Percentiles rank a stretch among this genome's conserved stretches.
Evolutionary conservation across 179 eudicot species (phyloP).

Genomic region (Amaranthus tricolor): DNA sequence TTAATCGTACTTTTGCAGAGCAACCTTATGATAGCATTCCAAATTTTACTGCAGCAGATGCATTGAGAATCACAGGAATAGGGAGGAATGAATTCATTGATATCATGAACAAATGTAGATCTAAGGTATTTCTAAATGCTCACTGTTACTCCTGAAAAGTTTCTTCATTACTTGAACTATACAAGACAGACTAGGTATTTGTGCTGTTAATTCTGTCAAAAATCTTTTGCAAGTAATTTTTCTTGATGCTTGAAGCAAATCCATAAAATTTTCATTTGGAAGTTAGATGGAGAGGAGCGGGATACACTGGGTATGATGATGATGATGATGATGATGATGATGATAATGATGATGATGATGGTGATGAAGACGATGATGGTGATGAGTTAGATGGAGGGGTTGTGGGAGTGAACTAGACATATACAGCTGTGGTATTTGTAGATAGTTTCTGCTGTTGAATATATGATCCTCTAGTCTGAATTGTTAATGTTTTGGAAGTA

Average conservation of each 20-base stretch:
- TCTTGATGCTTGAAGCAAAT: not conserved
- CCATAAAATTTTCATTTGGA: not conserved
- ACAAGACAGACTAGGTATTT: not conserved
- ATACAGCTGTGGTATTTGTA: too few relatives aligned
- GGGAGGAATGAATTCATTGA: conserved; percentile 99
- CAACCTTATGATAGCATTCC: conserved; percentile 99
- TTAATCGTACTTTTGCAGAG: conserved; percentile 48
- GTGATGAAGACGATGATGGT: too few relatives aligned
- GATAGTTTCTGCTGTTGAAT: too few relatives aligned
- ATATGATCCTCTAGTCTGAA: too few relatives aligned
- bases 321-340: too few relatives aligned
- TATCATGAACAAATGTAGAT: conserved; percentile 98
- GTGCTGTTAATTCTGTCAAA: conserved; percentile 1
- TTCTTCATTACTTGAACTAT: not conserved
- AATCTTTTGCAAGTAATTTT: not conserved
- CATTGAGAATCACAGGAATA: conserved; percentile 83
- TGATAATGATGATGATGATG: too few relatives aligned
- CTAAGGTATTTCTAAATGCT: conserved; percentile 61
- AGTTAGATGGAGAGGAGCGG: not conserved
- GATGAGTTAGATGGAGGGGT: too few relatives aligned
- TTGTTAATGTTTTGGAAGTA: too few relatives aligned
- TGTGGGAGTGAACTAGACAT: too few relatives aligned
- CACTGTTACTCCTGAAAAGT: conserved; percentile 5
- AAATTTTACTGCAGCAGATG: conserved; percentile 98
- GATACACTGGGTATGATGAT: too few relatives aligned